Percentiles rank a stretch among this genome's conserved stretches.
phyloP scores from a whole-genome alignment of 2,329 filamentous ascomycete species.

The Lizonia empirigonia region DNA sequence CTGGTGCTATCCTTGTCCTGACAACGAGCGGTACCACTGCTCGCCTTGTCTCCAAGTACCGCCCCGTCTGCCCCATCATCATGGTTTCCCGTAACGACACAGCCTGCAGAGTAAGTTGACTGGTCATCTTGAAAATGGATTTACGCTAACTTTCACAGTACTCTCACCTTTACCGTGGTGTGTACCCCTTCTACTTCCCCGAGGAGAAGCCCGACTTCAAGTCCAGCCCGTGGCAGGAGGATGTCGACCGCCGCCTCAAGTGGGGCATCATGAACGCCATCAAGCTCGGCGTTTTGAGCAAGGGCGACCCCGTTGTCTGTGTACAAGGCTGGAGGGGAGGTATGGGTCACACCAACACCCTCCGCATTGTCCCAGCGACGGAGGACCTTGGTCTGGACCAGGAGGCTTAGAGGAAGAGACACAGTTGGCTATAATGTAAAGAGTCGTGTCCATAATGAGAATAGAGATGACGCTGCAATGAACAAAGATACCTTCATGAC shows the following conservation, averaged over 20 bases:
- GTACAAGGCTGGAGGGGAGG: conserved; percentile 92
- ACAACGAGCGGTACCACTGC: conserved; percentile 96
- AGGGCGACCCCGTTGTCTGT: conserved; percentile 77
- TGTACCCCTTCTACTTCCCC: conserved; percentile 95
- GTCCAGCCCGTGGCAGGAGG: conserved; percentile 95
- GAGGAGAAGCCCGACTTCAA: conserved; percentile 94
- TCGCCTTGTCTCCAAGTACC: conserved; percentile 96
- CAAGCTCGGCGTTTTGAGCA: conserved; percentile 74
- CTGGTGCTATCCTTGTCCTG: conserved; percentile 92
- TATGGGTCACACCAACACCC: conserved; percentile 89
- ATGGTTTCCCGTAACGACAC: conserved; percentile 91
- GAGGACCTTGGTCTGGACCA: conserved; percentile 57
- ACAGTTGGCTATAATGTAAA: conserved; percentile 18
- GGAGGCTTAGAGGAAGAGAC: conserved; percentile 46
- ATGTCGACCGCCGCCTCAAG: conserved; percentile 96
- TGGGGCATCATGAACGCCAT: conserved; percentile 92
- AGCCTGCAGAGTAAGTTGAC: conserved; percentile 69
- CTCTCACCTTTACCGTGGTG: conserved; percentile 93
- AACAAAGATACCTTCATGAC: conserved; percentile 29
- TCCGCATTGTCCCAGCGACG: conserved; percentile 58
- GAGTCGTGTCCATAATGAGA: conserved; percentile 18
- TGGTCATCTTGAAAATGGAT: background rate
- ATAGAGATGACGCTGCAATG: conserved; percentile 17
- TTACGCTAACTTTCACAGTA: conserved; percentile 58
- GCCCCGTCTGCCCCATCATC: conserved; percentile 98